These are phyloP conservation scores for Lactarius sanguifluus DNA, from an alignment of 768 basidiomycete genomes.

Conservation along the genomic window DNA sequence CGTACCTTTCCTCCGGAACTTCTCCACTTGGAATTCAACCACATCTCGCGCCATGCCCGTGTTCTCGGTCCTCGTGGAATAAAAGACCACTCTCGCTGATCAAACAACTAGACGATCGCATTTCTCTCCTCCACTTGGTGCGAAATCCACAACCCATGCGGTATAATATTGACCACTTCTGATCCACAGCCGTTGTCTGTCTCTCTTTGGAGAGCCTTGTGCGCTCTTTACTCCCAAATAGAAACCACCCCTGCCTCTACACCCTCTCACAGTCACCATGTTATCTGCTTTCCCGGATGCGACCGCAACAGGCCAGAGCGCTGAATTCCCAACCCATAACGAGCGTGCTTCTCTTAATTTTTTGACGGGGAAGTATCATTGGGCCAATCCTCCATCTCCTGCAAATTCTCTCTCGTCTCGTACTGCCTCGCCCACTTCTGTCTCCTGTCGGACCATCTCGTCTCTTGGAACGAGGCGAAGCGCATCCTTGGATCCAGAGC, in stretches of 20 bases:
- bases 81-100: conserved; percentile 25
- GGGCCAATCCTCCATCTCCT: conserved; percentile 2
- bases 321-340: neutral
- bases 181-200: neutral
- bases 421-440: conserved; percentile 14
- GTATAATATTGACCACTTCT: neutral
- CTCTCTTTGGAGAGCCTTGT: conserved; percentile 6
- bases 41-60: conserved; percentile 24
- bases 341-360: conserved; percentile 13
- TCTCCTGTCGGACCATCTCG: conserved; percentile 18
- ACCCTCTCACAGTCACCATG: conserved; percentile 13
- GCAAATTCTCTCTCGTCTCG: conserved; percentile 8
- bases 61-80: conserved; percentile 20
- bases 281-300: conserved; percentile 13
- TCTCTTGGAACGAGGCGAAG: conserved; percentile 15
- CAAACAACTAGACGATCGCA: conserved; percentile 20
- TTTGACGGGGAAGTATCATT: neutral
- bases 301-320: neutral
- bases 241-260: conserved; percentile 14
- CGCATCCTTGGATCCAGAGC: conserved; percentile 6
- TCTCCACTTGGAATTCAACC: conserved; percentile 19
- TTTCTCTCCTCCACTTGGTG: conserved; percentile 16
- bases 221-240: conserved; percentile 15
- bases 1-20: conserved; percentile 8
- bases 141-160: conserved; percentile 14